Evolutionary conservation across 129 eudicot species (phyloP).

Genomic region (Kitagawia praeruptora): DNA sequence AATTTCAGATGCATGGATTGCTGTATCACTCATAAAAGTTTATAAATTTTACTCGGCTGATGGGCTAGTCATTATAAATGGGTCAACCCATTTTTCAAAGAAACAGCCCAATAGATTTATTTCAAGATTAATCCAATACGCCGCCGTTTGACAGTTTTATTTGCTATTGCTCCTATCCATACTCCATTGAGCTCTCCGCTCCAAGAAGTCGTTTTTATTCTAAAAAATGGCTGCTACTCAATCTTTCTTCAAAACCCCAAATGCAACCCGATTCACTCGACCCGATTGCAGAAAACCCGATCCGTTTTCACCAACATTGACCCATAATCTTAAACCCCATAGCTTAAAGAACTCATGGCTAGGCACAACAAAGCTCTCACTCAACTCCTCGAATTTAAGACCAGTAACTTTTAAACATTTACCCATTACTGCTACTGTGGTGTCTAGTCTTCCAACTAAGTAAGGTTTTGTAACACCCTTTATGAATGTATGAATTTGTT

Average conservation of each 20-base stretch:
- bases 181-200: background rate
- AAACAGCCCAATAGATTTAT: background rate
- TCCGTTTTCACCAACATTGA: conserved; percentile 24
- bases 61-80: too few relatives aligned
- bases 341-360: conserved; percentile 39
- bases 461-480: conserved; percentile 17
- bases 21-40: too few relatives aligned
- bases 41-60: too few relatives aligned
- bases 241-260: conserved; percentile 22
- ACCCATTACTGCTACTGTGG: conserved; percentile 33
- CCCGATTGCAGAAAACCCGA: conserved; percentile 20
- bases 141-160: background rate
- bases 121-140: background rate
- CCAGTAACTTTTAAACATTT: conserved; percentile 25
- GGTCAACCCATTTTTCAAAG: background rate
- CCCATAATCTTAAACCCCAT: conserved; percentile 14
- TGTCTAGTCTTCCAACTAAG: conserved; percentile 75
- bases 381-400: conserved; percentile 21
- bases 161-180: conserved; percentile 11
- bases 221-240: conserved; percentile 41
- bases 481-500: background rate
- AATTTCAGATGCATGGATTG: too few relatives aligned
- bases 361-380: conserved; percentile 29
- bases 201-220: conserved; percentile 11
- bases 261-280: conserved; percentile 19